These are phyloP conservation scores for Coriolopsis trogii DNA, from an alignment of 1,284 basidiomycete genomes.

Conservation along the genomic window DNA sequence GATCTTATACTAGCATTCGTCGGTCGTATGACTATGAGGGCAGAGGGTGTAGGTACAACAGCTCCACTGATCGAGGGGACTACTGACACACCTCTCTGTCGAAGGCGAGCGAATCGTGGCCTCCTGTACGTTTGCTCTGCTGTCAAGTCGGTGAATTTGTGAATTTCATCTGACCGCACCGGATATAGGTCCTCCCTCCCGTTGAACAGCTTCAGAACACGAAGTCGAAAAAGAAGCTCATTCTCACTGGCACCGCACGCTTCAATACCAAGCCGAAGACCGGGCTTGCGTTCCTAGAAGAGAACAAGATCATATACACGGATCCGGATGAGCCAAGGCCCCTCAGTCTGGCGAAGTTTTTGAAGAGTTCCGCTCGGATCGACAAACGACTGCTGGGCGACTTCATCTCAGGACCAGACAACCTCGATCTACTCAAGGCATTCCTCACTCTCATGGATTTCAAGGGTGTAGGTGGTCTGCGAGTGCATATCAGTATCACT, in stretches of 20 bases:
- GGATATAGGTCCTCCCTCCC: conserved; percentile 50
- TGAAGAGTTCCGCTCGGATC: conserved; percentile 84
- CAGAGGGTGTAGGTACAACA: conserved; percentile 60
- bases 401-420: conserved; percentile 90
- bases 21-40: conserved; percentile 84
- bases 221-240: conserved; percentile 87
- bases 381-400: conserved; percentile 97
- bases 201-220: conserved; percentile 65
- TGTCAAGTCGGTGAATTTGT: not conserved
- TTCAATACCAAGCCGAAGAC: conserved; percentile 98
- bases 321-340: conserved; percentile 60
- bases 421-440: conserved; percentile 82
- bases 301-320: conserved; percentile 82
- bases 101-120: conserved; percentile 58
- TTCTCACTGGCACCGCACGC: conserved; percentile 82
- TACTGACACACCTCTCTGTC: conserved; percentile 13
- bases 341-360: conserved; percentile 78
- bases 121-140: conserved; percentile 45
- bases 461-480: conserved; percentile 60
- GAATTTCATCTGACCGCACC: not conserved
- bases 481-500: not conserved
- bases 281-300: conserved; percentile 89
- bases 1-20: conserved; percentile 90
- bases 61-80: conserved; percentile 4
- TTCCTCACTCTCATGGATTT: conserved; percentile 94